Evolutionary conservation across 2,329 filamentous ascomycete species (phyloP), one percentile per base, ranked within the genome.

Genomic region (Xylaria sp.): DNA sequence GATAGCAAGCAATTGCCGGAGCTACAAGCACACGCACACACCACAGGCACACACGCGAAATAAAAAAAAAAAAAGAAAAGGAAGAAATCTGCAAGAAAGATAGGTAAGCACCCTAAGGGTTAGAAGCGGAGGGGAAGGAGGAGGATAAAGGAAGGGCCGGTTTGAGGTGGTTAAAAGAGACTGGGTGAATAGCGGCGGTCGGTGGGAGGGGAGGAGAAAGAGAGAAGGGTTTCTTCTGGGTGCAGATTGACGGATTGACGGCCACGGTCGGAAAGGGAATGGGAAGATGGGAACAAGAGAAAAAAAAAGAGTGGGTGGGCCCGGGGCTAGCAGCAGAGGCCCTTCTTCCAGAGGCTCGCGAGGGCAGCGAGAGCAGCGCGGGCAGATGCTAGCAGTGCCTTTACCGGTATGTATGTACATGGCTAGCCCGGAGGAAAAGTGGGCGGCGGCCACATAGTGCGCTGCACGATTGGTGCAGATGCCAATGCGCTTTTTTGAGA

Each of bases 91-190:
- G 67, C 65, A 67, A 70, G 68, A 65, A 69, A 63, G 69, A 72
- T 69, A 69, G 23, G 49, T 51, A 23, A 42, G 69, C 65, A 72
- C 69, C 71, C 68, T 71, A 69, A 69, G 67, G 66, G 69, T 59
- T 67, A 57, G 68, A 72, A 67, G 72, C 68, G 70, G 68, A 67
- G 59, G 63, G 65, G 53, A 58, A 57, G 59, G 68, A 59, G 63
- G 65, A 55, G 65, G 67, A 70, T 65, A 70, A 72, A 71, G 69
- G 69, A 72, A 71, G 69, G 69, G 66, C 65, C 65, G 65, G 64
- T 63, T 65, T 63, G 63, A 67, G 69, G 67, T 66, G 48, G 34
- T 51, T 51, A 63, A 30, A 30, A 67, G 65, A 66, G 65, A 65
- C 52, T 56, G 54, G 60, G 55, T 62, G 55, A 55, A 56, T 52